Base-by-base conservation (phyloP, 106 monocot species). In the Chionographis japonica region DNA sequence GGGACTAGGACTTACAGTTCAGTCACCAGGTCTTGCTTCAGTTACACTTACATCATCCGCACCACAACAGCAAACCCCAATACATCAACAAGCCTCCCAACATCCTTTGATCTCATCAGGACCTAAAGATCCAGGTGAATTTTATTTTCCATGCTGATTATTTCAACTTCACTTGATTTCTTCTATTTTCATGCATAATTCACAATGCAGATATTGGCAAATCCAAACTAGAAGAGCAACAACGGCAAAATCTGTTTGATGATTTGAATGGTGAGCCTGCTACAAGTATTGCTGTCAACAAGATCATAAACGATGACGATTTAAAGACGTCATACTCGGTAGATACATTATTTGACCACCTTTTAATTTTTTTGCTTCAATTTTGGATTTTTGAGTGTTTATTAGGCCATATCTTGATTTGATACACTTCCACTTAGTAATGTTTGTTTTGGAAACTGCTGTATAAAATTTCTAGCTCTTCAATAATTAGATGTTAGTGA, bases 231-330 rank as follows among this genome's bases (percentile, higher is more conserved):
- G 92, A 98, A 27, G 90, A 85, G 49, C 77, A 74, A 52, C 74
- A 76, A 60, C 83, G 84, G 66, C 81, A 73, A 43, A 77, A 39
- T 68, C 57, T 73, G 11, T 55, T 84, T 40, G 97, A 98, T 56
- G 92, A 90, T 68, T 52, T 82, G 50, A 87, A 68, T 72, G 71
- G 38, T 19, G 89, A 92, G 58, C 42, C 80, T 72, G 60, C 63
- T 56, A 16, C 70, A 15, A 78, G 63, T 83, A 72, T 83, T 69
- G 75, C 65, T 65, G 38, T 78, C n/a, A 79, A 78, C 60, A 92
- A 84, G 68, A 73, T 66, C 52, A 75, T 60, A 11, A 79, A 40
- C 18, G 89, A 97, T 62, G 97, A 93, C 72, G 89, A 90, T 68
- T 42, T 77, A 67, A 87, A 90, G 72, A 67, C 81, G 40, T 43